Percentiles rank a stretch among this genome's conserved stretches.
phyloP scores from a whole-genome alignment of 2,329 filamentous ascomycete species.

The Paecilomyces variotii region DNA sequence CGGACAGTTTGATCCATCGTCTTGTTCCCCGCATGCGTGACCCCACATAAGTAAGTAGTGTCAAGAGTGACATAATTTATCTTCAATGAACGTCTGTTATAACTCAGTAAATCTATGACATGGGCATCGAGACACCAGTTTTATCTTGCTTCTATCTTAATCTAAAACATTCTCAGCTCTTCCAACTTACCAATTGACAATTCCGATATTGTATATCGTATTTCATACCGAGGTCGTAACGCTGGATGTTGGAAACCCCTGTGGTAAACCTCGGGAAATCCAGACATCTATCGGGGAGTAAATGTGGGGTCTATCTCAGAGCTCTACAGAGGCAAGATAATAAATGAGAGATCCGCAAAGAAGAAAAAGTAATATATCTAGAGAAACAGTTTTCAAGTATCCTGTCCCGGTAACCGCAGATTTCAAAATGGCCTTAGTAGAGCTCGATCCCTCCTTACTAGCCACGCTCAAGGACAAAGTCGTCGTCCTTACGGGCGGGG shows the following conservation, averaged over 20 bases:
- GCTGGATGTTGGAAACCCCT: not conserved
- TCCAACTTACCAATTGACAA: not conserved
- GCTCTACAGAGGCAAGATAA: too few species aligned
- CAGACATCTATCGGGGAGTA: not conserved
- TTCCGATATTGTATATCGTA: not conserved
- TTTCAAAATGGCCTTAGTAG: slow-evolving; percentile 9
- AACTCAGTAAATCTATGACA: too few species aligned
- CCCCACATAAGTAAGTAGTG: not conserved
- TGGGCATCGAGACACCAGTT: not conserved
- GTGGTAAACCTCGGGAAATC: not conserved
- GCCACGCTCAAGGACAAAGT: slow-evolving; percentile 27
- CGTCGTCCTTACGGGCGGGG: slow-evolving; percentile 40
- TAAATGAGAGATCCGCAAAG: too few species aligned
- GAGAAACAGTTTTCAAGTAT: too few species aligned
- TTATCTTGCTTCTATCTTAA: not conserved
- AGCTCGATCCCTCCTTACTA: slow-evolving; percentile 9
- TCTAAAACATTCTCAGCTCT: not conserved
- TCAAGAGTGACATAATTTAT: too few species aligned
- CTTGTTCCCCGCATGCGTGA: not conserved
- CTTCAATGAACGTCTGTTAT: too few species aligned
- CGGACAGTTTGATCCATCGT: too few species aligned
- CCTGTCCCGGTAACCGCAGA: too few species aligned
- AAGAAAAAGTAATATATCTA: too few species aligned
- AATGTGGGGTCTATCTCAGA: not conserved
- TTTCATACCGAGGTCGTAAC: not conserved